Percentiles rank a stretch among this genome's conserved stretches.
Evolutionary conservation across 1,284 basidiomycete genomes (phyloP).

Genomic region (Salmacisia buchloeana): DNA sequence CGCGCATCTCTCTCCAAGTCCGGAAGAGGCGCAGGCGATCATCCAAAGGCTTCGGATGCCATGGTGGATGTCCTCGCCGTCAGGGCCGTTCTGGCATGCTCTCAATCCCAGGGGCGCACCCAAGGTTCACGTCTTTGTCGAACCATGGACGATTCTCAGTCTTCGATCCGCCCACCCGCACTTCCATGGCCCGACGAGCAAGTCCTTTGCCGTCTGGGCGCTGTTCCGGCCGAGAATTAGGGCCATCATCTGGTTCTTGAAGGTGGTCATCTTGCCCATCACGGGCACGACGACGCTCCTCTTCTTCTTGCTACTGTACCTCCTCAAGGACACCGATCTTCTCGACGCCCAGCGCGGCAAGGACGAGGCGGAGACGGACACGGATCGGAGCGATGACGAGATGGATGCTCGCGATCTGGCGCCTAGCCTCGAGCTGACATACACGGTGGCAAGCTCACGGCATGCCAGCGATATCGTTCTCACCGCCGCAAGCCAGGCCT

Average conservation of each 20-base stretch:
- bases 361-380: slow-evolving; percentile 2
- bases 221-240: slow-evolving; percentile 51
- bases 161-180: slow-evolving; percentile 42
- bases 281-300: slow-evolving; percentile 67
- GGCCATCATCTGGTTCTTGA: slow-evolving; percentile 65
- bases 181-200: slow-evolving; percentile 56
- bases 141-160: slow-evolving; percentile 64
- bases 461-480: background rate
- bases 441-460: background rate
- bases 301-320: slow-evolving; percentile 75
- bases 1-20: slow-evolving; percentile 21
- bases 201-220: slow-evolving; percentile 36
- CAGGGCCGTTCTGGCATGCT: slow-evolving; percentile 64
- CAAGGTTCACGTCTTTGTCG: slow-evolving; percentile 72
- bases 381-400: slow-evolving; percentile 2
- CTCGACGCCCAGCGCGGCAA: slow-evolving; percentile 69
- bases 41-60: slow-evolving; percentile 13
- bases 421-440: background rate
- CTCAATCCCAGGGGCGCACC: slow-evolving; percentile 68
- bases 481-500: background rate
- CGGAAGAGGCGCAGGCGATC: background rate
- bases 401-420: background rate
- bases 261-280: slow-evolving; percentile 80
- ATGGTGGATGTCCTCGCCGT: slow-evolving; percentile 44
- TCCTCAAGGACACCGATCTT: slow-evolving; percentile 84